Percentiles rank a stretch among this genome's conserved stretches.
Evolutionary conservation across 106 monocot species (phyloP).

Genomic region (Triglochin maritima): DNA sequence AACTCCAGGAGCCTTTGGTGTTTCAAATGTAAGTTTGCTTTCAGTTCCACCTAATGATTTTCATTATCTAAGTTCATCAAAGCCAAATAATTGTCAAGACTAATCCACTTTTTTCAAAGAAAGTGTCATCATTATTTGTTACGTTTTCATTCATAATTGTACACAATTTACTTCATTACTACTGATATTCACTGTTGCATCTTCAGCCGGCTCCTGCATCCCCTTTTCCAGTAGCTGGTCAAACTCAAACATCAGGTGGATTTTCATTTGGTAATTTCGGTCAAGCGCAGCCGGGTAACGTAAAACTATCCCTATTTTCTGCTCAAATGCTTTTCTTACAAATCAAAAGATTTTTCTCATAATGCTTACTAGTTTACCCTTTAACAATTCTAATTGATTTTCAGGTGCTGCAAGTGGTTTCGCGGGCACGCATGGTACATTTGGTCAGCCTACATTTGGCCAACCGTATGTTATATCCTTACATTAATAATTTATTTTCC

Average conservation of each 20-base stretch:
- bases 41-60: neutral
- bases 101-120: no score
- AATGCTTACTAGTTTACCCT: neutral
- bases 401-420: constrained; percentile 40
- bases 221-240: constrained; percentile 37
- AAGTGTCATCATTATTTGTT: no score
- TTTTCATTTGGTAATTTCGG: constrained; percentile 69
- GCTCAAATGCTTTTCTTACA: neutral
- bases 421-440: constrained; percentile 31
- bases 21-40: constrained; percentile 46
- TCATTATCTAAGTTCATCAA: no score
- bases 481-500: neutral
- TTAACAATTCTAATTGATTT: neutral
- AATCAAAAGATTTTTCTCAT: neutral
- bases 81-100: no score
- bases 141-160: no score
- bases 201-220: constrained; percentile 19
- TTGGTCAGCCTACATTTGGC: constrained; percentile 42
- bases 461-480: constrained; percentile 41
- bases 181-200: neutral
- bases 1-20: constrained; percentile 44
- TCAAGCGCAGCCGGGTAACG: constrained; percentile 55
- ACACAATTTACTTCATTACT: no score
- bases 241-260: constrained; percentile 26
- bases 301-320: neutral